Conservation (phyloP, 179 eudicot species). For the Beta macrorhiza region DNA sequence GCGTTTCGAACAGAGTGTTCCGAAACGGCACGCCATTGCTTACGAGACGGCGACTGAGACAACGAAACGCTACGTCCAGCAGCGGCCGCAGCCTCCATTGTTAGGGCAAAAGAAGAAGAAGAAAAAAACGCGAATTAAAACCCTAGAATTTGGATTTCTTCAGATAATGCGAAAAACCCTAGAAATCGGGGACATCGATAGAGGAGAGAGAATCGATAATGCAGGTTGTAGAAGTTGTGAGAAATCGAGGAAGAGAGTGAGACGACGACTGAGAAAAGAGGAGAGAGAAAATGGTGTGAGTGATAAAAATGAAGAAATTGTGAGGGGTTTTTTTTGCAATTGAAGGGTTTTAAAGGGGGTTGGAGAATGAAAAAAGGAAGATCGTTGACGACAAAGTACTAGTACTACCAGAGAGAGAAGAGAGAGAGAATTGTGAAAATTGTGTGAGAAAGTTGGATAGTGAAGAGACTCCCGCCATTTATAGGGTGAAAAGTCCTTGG, state of each 20-base stretch:
- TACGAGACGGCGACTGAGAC: slow-evolving; percentile 58
- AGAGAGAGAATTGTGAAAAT: not conserved
- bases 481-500: slow-evolving; percentile 10
- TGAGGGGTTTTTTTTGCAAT: slow-evolving; percentile 18
- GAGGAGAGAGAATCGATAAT: not conserved
- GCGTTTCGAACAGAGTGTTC: slow-evolving; percentile 58
- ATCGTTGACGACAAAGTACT: slow-evolving; percentile 36
- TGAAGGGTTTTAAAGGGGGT: slow-evolving; percentile 29
- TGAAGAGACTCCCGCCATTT: slow-evolving; percentile 40
- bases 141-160: slow-evolving; percentile 32
- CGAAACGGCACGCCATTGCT: slow-evolving; percentile 81
- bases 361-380: slow-evolving; percentile 18
- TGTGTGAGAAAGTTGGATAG: not conserved
- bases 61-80: slow-evolving; percentile 58
- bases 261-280: not conserved
- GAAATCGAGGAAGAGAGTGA: not conserved
- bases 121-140: not conserved
- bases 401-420: not conserved
- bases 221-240: slow-evolving; percentile 7
- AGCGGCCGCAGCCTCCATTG: slow-evolving; percentile 71
- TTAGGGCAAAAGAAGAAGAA: not conserved
- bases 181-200: slow-evolving; percentile 26
- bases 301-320: not conserved
- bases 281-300: slow-evolving; percentile 6
- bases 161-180: slow-evolving; percentile 31